phyloP scores from a whole-genome alignment of 1,284 basidiomycete genomes.

The Taiwanofungus camphoratus region DNA sequence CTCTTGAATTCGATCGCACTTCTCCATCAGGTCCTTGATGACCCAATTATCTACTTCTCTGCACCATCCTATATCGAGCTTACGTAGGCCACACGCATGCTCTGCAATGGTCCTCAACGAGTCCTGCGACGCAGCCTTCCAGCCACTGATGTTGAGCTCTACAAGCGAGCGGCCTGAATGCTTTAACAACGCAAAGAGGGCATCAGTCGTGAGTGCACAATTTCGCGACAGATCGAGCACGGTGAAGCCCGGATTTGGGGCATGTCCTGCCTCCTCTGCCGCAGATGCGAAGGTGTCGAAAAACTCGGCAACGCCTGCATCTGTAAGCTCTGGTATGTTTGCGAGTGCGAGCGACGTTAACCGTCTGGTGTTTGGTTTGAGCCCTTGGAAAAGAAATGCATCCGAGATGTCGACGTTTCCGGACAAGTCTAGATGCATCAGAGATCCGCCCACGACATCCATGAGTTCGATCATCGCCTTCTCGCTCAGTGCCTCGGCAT shows the following conservation, averaged over 20 bases:
- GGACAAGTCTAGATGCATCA: conserved; percentile 58
- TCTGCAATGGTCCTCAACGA: conserved; percentile 50
- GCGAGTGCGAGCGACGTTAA: conserved; percentile 58
- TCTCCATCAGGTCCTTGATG: conserved; percentile 65
- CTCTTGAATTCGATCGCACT: conserved; percentile 46
- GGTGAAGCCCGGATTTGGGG: conserved; percentile 42
- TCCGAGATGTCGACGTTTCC: conserved; percentile 57
- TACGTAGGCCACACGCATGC: conserved; percentile 43
- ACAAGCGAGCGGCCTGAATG: conserved; percentile 68
- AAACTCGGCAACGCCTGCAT: conserved; percentile 63
- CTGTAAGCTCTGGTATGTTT: conserved; percentile 58
- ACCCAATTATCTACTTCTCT: conserved; percentile 81
- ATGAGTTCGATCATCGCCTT: conserved; percentile 46
- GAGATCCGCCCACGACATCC: conserved; percentile 31
- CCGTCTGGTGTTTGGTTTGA: conserved; percentile 46
- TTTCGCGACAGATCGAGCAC: conserved; percentile 61
- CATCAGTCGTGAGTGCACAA: conserved; percentile 45
- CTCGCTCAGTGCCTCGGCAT: conserved; percentile 35
- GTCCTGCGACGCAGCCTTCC: conserved; percentile 57
- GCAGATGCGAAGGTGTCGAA: conserved; percentile 41
- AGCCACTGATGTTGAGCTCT: conserved; percentile 72
- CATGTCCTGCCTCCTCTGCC: conserved; percentile 16
- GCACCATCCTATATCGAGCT: conserved; percentile 86
- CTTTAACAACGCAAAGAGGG: conserved; percentile 60
- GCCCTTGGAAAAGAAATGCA: conserved; percentile 51